Percentiles rank a stretch among this genome's conserved stretches.
Conservation (phyloP, 2,329 filamentous ascomycete species). For the Colletotrichum salicis region DNA sequence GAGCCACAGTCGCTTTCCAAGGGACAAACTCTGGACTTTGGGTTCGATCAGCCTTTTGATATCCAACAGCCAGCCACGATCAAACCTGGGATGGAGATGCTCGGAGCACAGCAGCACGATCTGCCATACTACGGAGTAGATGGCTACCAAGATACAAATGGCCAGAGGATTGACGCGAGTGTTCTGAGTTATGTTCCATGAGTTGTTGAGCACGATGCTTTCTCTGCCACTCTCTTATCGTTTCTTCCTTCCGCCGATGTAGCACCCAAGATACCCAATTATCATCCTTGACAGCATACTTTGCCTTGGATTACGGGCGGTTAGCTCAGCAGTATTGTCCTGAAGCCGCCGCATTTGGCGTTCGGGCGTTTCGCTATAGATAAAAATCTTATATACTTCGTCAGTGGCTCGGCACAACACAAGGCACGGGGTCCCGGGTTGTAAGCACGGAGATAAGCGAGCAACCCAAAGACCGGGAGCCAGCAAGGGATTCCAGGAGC, state of each 20-base stretch:
- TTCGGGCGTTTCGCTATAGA: neutral
- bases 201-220: neutral
- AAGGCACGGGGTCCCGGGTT: neutral
- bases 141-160: neutral
- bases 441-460: neutral
- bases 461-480: neutral
- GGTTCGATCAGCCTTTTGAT: neutral
- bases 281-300: neutral
- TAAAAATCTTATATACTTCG: no score
- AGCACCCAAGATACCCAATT: neutral
- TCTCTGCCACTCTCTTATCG: neutral
- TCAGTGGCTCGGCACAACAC: neutral
- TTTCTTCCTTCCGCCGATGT: neutral
- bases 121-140: neutral
- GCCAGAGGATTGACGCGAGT: neutral
- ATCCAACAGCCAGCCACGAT: neutral
- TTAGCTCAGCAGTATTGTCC: neutral
- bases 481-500: no score
- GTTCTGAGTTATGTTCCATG: slow-evolving; percentile 6
- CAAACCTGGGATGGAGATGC: slow-evolving; percentile 8
- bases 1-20: neutral
- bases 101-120: neutral
- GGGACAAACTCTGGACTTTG: neutral
- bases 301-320: neutral
- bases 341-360: no score